phyloP scores from a whole-genome alignment of 108 stramenopile species.

The Cyclotella distinguenda region DNA sequence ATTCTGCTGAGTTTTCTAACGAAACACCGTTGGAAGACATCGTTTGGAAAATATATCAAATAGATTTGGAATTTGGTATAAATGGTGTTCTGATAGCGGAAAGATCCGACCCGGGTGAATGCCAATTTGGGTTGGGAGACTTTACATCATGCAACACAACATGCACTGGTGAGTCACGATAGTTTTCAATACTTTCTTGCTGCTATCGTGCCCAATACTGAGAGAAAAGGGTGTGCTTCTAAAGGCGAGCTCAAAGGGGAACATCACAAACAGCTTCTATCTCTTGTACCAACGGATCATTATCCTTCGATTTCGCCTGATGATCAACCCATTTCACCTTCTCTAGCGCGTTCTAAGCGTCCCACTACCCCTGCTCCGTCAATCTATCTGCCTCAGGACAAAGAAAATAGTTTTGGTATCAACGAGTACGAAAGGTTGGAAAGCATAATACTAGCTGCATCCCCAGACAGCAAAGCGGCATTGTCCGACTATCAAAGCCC shows the following conservation, averaged over 20 bases:
- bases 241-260: slow-evolving; percentile 14
- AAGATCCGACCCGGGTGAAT: slow-evolving; percentile 21
- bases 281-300: background rate
- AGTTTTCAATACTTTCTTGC: background rate
- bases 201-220: background rate
- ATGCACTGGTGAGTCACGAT: slow-evolving; percentile 27
- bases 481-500: slow-evolving; percentile 19
- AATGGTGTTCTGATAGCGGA: slow-evolving; percentile 13
- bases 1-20: slow-evolving; percentile 14
- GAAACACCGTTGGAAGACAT: slow-evolving; percentile 16
- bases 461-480: slow-evolving; percentile 19
- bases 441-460: slow-evolving; percentile 17
- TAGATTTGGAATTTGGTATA: slow-evolving; percentile 18
- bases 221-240: background rate
- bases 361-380: slow-evolving; percentile 16
- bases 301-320: slow-evolving; percentile 4
- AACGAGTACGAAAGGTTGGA: slow-evolving; percentile 12
- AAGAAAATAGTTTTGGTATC: slow-evolving; percentile 4
- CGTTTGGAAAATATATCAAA: slow-evolving; percentile 25
- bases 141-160: slow-evolving; percentile 17
- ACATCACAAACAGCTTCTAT: background rate
- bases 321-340: slow-evolving; percentile 15
- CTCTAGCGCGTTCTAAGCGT: slow-evolving; percentile 1
- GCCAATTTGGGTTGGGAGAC: slow-evolving; percentile 30
- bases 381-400: slow-evolving; percentile 18